phyloP scores from a whole-genome alignment of 805 yeast species.

The Saitoella complicata region DNA sequence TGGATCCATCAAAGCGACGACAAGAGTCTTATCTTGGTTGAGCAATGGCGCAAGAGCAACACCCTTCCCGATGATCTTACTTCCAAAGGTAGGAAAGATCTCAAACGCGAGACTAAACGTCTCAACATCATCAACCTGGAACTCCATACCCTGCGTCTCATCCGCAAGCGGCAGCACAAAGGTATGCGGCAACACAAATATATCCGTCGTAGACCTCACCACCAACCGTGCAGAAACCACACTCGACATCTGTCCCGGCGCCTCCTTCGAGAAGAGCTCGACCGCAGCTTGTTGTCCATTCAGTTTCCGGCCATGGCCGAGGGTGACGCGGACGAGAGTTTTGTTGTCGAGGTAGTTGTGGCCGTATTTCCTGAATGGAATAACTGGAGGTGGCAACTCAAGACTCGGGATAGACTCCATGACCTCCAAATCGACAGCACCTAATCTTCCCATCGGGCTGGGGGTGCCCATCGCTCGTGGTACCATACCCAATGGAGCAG shows the following conservation, averaged over 20 bases:
- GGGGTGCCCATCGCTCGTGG: background rate
- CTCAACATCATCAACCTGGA: slow-evolving; percentile 20
- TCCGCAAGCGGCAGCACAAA: slow-evolving; percentile 63
- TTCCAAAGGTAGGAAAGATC: slow-evolving; percentile 86
- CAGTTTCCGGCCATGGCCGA: slow-evolving; percentile 35
- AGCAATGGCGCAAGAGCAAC: slow-evolving; percentile 52
- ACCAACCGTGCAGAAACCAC: slow-evolving; percentile 26
- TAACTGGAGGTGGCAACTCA: slow-evolving; percentile 86
- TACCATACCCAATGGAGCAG: background rate
- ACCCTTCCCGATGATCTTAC: slow-evolving; percentile 77
- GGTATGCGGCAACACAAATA: slow-evolving; percentile 79
- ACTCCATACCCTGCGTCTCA: slow-evolving; percentile 51
- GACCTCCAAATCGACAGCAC: slow-evolving; percentile 34
- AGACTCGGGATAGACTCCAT: slow-evolving; percentile 54
- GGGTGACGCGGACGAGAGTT: slow-evolving; percentile 62
- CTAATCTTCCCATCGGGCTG: background rate
- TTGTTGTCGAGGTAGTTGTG: slow-evolving; percentile 88
- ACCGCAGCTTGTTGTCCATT: slow-evolving; percentile 23
- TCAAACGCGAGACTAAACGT: slow-evolving; percentile 31
- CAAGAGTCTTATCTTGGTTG: slow-evolving; percentile 7
- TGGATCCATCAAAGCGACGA: slow-evolving; percentile 62
- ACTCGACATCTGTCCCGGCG: too few species aligned
- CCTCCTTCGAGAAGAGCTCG: slow-evolving; percentile 22
- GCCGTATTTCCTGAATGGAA: slow-evolving; percentile 86
- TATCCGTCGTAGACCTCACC: slow-evolving; percentile 50